Percentiles rank a stretch among this genome's conserved stretches.
phyloP scores from a whole-genome alignment of 2,329 filamentous ascomycete species.

The Colletotrichum salicis region DNA sequence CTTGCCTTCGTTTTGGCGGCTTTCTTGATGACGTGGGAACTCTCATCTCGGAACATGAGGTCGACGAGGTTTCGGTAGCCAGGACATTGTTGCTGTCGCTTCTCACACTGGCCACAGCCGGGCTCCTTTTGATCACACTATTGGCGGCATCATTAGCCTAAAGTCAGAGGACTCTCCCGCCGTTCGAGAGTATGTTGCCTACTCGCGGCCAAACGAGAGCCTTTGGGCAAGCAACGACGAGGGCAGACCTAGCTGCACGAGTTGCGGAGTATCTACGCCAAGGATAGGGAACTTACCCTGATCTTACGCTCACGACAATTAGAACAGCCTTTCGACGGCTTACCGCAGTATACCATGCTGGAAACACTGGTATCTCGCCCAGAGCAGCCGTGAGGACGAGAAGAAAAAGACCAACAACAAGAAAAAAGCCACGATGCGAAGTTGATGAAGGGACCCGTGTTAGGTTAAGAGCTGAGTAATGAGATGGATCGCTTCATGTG shows the following conservation, averaged over 20 bases:
- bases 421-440: background rate
- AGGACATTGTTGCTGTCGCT: slow-evolving; percentile 62
- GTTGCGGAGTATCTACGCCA: background rate
- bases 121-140: slow-evolving; percentile 65
- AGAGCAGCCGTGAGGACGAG: background rate
- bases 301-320: slow-evolving; percentile 67
- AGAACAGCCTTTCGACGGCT: slow-evolving; percentile 67
- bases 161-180: background rate
- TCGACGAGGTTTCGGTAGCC: slow-evolving; percentile 67
- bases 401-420: background rate
- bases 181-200: background rate
- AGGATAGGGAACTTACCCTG: slow-evolving; percentile 53
- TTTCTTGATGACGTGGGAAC: slow-evolving; percentile 64
- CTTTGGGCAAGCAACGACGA: background rate
- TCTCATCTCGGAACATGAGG: slow-evolving; percentile 68
- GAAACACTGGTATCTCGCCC: background rate
- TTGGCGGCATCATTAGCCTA: slow-evolving; percentile 6
- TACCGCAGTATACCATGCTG: slow-evolving; percentile 67
- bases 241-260: background rate
- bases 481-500: background rate
- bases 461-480: background rate
- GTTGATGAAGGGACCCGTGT: background rate
- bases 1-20: slow-evolving; percentile 51
- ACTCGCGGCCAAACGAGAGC: background rate
- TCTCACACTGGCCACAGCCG: slow-evolving; percentile 65